Base-by-base conservation (phyloP, 2,329 filamentous ascomycete genomes). In the Colletotrichum shisoi region DNA sequence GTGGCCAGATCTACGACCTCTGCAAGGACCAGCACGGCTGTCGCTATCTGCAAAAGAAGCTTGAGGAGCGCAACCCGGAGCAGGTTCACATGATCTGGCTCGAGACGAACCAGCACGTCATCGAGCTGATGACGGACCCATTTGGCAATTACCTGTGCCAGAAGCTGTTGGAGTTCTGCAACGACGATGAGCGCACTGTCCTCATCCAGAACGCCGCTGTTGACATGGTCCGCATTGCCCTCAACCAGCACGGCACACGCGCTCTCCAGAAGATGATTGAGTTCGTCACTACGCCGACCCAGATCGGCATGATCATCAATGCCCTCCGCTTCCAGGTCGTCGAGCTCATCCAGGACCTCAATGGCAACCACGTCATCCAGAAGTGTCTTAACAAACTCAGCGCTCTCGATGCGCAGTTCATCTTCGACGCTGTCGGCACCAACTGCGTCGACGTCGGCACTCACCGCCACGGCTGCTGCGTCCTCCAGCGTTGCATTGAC, bases 251-350 rank as follows among this genome's bases (percentile, higher is more conserved):
- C 77, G 95, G 95, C 72, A 99, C 95, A 67, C 89, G 95, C 61
- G 95, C 95, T 70, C 82, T 99, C 67, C 95, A 99, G 82, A 99
- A 98, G 85, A 99, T 99, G 95, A 99, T 99, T 71, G 95, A 99
- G 80, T 96, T 92, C 77, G 92, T 99, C 74, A 91, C 90, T 59
- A 96, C 92, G 31, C 85, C 89, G 3, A 89, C 91, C 74, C 95
- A 99, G 80, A 91, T 94, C 57, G 85, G 91, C 72, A 90, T 92
- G 71, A 95, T 99, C 77, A 96, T 96, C 71, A 84, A 91, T 62
- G 92, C 95, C 15, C 85, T 99, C 57, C 87, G 89, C 70, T 85
- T 89, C 76, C 89, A 92, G 68, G 95, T 99, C 56, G 95, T 99
- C 21, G 91, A 95, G 73, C 86, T 99, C 62, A 97, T 99, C 69